phyloP scores from a whole-genome alignment of 257 asterid species.

The Lavandula angustifolia region DNA sequence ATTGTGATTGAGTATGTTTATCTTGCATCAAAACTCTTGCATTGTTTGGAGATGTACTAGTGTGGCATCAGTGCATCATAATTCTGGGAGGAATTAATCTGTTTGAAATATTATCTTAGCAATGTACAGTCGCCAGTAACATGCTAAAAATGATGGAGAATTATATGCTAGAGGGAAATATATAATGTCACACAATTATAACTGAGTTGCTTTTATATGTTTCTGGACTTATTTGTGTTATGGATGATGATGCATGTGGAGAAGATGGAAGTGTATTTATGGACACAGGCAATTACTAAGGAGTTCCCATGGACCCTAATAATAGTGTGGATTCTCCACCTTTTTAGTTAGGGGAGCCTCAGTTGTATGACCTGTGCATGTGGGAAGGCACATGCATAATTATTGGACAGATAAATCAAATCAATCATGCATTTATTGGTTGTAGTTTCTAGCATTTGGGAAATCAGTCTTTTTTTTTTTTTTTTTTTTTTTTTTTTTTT shows the following conservation, averaged over 20 bases:
- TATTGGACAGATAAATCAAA: slow-evolving; percentile 40
- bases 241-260: slow-evolving; percentile 46
- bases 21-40: not conserved
- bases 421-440: slow-evolving; percentile 40
- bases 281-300: not conserved
- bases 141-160: not conserved
- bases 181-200: not conserved
- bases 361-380: slow-evolving; percentile 42
- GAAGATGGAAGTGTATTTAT: slow-evolving; percentile 39
- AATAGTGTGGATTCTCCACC: slow-evolving; percentile 38
- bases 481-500: too few relatives aligned
- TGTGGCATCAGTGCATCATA: not conserved
- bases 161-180: not conserved
- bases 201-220: not conserved
- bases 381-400: slow-evolving; percentile 55
- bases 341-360: slow-evolving; percentile 29
- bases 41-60: too few relatives aligned
- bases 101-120: not conserved
- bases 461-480: slow-evolving; percentile 10
- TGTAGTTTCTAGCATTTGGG: slow-evolving; percentile 26
- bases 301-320: slow-evolving; percentile 34
- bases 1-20: too few relatives aligned
- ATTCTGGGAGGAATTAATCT: not conserved
- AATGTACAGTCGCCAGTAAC: not conserved
- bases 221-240: not conserved